Percentiles rank a stretch among this genome's conserved stretches.
phyloP scores from a whole-genome alignment of 2,329 filamentous ascomycete species.

The Claviceps sp. region DNA sequence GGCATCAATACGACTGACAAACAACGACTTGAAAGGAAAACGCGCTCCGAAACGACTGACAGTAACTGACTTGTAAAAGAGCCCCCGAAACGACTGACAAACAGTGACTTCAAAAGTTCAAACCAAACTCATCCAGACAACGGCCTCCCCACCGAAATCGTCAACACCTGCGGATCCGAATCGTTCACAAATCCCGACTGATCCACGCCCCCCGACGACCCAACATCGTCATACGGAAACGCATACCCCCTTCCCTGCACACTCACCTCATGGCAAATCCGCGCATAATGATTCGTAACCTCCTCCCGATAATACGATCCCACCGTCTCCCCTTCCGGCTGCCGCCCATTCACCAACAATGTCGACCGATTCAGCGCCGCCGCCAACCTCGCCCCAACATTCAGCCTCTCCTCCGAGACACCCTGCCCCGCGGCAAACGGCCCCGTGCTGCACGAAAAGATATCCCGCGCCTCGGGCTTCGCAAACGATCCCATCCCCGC shows the following conservation, averaged over 20 bases:
- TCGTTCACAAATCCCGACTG: slow-evolving; percentile 51
- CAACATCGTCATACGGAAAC: slow-evolving; percentile 60
- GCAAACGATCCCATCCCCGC: slow-evolving; percentile 30
- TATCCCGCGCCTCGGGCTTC: slow-evolving; percentile 33
- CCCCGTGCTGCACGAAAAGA: slow-evolving; percentile 41
- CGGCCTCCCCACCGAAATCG: slow-evolving; percentile 39
- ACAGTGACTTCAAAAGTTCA: neutral
- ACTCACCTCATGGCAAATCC: slow-evolving; percentile 48
- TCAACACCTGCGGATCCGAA: slow-evolving; percentile 38
- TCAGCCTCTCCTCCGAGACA: slow-evolving; percentile 35
- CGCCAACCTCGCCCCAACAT: slow-evolving; percentile 58
- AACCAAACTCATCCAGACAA: slow-evolving; percentile 6
- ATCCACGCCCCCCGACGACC: slow-evolving; percentile 37
- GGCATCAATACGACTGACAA: too few species aligned
- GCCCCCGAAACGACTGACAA: too few species aligned
- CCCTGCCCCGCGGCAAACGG: slow-evolving; percentile 36
- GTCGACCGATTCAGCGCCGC: slow-evolving; percentile 67
- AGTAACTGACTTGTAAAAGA: too few species aligned
- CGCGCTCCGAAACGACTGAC: too few species aligned
- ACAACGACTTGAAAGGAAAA: too few species aligned
- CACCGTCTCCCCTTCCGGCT: slow-evolving; percentile 37
- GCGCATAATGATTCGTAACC: slow-evolving; percentile 53
- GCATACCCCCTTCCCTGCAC: slow-evolving; percentile 51
- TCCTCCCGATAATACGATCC: slow-evolving; percentile 37
- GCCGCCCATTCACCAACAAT: slow-evolving; percentile 37